Evolutionary conservation across 768 basidiomycete species (phyloP), one percentile per base, ranked within the genome.

Genomic region (Tulasnella sp.): DNA sequence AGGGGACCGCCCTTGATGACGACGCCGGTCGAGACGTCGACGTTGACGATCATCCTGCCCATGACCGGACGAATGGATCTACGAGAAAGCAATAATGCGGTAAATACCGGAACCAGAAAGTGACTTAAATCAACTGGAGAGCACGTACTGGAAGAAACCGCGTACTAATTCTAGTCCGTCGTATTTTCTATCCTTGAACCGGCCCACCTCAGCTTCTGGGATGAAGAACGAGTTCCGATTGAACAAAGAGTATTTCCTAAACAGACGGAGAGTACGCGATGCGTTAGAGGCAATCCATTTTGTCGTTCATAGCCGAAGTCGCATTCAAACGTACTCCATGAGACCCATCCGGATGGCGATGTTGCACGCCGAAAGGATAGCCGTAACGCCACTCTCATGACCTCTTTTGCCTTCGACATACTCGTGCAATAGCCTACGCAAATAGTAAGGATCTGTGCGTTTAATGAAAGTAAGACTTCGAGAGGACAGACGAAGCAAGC

Each of bases 331-430:
- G 14, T 22, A 77, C 77, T 86, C 77, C 1, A 85, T 88, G 0
- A 91, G 91, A 67, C 86, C 85, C 88, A 90, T 90, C 0, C 90
- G 85, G 19, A 93, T 83, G 14, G 88, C 88, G 4, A 92, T 87
- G 73, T 93, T 92, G 64, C 89, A 11, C 3, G 37, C 62, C 37
- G 85, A 89, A 52, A 92, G 83, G 0, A 89, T 87, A 0, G 89
- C 90, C 47, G 87, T 76, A 6, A 92, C 89, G 3, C 78, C 78
- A 73, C 89, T 90, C 69, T 92, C 90, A 35, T 87, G 85, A 0
- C 86, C 87, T 73, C 90, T 89, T 44, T 84, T 79, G 0, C 90
- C 90, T 37, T 81, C 75, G 1, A 91, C 81, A 83, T 88, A 93
- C 0, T 87, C 85, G 6, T 83, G 79, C 1, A 92, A 81, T 0